Evolutionary conservation across 1,139 yeast genomes (phyloP).

Genomic region (Pichia sp.): DNA sequence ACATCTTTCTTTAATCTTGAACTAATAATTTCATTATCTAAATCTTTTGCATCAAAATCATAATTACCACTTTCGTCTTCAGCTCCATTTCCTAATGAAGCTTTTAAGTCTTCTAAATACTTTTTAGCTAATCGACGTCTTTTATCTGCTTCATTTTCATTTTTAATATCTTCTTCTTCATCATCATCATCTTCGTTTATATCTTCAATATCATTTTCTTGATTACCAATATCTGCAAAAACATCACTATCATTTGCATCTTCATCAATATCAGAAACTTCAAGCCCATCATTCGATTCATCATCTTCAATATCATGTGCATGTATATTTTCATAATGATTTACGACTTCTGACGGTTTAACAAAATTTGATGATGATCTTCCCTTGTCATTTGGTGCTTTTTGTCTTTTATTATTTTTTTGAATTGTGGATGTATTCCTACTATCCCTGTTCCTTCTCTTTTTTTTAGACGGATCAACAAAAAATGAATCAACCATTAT

Average conservation of each 20-base stretch:
- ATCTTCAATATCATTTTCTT: slow-evolving; percentile 30
- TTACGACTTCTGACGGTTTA: neutral
- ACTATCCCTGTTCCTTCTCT: slow-evolving; percentile 40
- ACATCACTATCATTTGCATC: slow-evolving; percentile 38
- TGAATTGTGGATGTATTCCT: slow-evolving; percentile 20
- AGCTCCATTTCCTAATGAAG: slow-evolving; percentile 21
- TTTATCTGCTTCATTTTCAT: slow-evolving; percentile 86
- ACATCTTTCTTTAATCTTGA: slow-evolving; percentile 80
- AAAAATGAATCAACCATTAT: slow-evolving; percentile 54
- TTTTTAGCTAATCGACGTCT: slow-evolving; percentile 92
- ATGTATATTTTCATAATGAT: neutral
- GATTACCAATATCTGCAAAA: slow-evolving; percentile 33
- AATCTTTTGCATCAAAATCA: slow-evolving; percentile 85
- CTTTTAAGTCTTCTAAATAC: slow-evolving; percentile 70
- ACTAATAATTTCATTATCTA: slow-evolving; percentile 80
- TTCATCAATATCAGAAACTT: slow-evolving; percentile 28
- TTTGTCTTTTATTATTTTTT: slow-evolving; percentile 18
- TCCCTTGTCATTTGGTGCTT: slow-evolving; percentile 14
- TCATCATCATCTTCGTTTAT: slow-evolving; percentile 50
- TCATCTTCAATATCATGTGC: neutral
- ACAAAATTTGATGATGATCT: slow-evolving; percentile 8
- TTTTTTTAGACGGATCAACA: slow-evolving; percentile 54
- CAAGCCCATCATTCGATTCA: neutral
- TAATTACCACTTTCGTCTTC: slow-evolving; percentile 42
- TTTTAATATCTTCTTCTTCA: slow-evolving; percentile 64